phyloP scores from a whole-genome alignment of 495 filamentous ascomycete species.

The Podospora appendiculata region DNA sequence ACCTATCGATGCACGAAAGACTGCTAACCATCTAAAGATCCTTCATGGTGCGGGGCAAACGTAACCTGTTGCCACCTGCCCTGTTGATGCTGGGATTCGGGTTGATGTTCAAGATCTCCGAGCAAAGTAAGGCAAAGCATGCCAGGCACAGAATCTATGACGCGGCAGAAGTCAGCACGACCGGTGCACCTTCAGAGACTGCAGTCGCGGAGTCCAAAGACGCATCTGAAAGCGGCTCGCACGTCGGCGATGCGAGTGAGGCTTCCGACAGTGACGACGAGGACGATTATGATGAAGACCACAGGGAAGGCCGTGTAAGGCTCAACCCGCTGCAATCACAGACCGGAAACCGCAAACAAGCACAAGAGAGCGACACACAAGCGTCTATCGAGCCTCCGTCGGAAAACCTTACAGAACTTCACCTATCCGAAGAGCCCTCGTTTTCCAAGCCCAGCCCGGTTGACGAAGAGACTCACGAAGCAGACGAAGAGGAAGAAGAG shows the following conservation, averaged over 20 bases:
- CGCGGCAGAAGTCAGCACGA: constrained; percentile 3
- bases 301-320: constrained; percentile 9
- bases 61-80: constrained; percentile 84
- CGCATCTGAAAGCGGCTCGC: constrained; percentile 25
- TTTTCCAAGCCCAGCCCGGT: not conserved
- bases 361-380: constrained; percentile 11
- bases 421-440: constrained; percentile 16
- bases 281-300: constrained; percentile 26
- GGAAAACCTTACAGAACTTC: constrained; percentile 24
- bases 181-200: constrained; percentile 1
- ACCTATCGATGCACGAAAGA: not conserved
- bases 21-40: constrained; percentile 16
- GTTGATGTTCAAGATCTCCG: constrained; percentile 80
- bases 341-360: constrained; percentile 15
- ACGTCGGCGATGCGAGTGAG: constrained; percentile 10
- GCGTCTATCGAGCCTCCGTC: constrained; percentile 5
- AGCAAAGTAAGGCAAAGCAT: constrained; percentile 77
- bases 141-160: constrained; percentile 62
- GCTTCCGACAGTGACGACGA: constrained; percentile 28
- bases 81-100: constrained; percentile 82
- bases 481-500: constrained; percentile 4
- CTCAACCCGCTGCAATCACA: constrained; percentile 40
- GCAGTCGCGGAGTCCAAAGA: not conserved
- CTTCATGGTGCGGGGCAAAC: constrained; percentile 76
- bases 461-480: constrained; percentile 11